phyloP scores from a whole-genome alignment of 148 eudicot genomes.

The Hydrangea macrophylla region DNA sequence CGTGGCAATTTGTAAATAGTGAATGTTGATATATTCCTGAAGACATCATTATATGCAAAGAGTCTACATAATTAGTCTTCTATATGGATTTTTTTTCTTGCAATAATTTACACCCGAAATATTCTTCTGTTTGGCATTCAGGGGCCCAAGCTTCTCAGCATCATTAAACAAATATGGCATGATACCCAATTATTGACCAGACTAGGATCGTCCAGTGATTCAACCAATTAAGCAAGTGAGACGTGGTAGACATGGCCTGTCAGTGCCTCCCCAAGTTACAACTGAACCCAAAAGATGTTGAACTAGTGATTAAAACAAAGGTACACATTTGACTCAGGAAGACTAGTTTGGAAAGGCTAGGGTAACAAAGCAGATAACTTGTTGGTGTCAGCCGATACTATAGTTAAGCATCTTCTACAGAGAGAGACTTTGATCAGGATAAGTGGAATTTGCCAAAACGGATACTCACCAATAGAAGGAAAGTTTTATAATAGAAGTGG shows the following conservation, averaged over 20 bases:
- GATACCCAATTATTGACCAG: neutral
- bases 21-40: too few species aligned
- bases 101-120: slow-evolving; percentile 6
- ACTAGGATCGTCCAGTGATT: neutral
- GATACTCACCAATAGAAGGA: neutral
- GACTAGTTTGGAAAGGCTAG: neutral
- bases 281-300: neutral
- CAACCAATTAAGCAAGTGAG: neutral
- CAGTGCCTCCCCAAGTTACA: neutral
- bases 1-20: too few species aligned
- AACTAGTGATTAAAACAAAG: neutral
- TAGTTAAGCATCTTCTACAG: neutral
- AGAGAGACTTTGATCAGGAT: neutral
- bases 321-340: neutral
- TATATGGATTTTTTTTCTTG: neutral
- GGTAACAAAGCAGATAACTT: neutral
- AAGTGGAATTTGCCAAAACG: neutral
- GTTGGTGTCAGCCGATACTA: neutral
- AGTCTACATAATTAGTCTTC: neutral
- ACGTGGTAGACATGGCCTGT: neutral
- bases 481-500: neutral
- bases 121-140: neutral
- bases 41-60: neutral
- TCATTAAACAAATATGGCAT: neutral
- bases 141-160: neutral